A percentile compares a stretch with the other conserved stretches of the same genome.
Conservation (phyloP, 2,329 filamentous ascomycete genomes). For the Talaromyces albobiverticillius region DNA sequence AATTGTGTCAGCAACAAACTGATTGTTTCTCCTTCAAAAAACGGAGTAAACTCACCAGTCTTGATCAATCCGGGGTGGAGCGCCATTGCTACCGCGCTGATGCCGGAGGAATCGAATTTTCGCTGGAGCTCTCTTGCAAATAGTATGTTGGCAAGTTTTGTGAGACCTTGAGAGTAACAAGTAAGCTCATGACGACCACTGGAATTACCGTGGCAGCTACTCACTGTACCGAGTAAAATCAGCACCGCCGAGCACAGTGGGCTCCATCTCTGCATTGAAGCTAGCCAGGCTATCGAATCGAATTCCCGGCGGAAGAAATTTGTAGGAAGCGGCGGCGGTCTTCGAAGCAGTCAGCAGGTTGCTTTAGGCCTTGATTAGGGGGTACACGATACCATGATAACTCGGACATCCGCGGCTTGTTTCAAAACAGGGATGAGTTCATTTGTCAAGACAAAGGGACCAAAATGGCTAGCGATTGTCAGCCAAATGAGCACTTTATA, state of each 20-base stretch:
- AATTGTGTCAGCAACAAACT: too few species aligned
- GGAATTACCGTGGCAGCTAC: neutral
- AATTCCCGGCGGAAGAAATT: conserved; percentile 5
- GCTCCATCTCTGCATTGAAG: conserved; percentile 4
- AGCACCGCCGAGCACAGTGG: conserved; percentile 4
- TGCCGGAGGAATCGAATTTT: conserved; percentile 1
- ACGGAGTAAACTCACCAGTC: neutral
- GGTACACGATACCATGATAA: neutral
- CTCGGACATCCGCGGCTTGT: neutral
- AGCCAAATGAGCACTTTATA: too few species aligned
- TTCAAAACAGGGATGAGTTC: neutral
- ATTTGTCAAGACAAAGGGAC: neutral
- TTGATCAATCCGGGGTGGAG: conserved; percentile 3
- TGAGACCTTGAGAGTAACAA: neutral
- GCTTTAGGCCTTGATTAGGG: too few species aligned
- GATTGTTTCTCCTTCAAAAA: too few species aligned
- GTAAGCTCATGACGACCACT: neutral
- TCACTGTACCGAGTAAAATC: conserved; percentile 5
- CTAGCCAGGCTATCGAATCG: neutral
- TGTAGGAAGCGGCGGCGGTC: neutral
- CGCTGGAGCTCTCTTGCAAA: conserved; percentile 1
- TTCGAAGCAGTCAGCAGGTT: neutral
- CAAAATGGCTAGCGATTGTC: neutral
- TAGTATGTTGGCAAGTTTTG: neutral
- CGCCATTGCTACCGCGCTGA: conserved; percentile 3